These are phyloP conservation scores for Cucurbita maxima DNA, from an alignment of 306 rosid genomes.

Conservation along the genomic window DNA sequence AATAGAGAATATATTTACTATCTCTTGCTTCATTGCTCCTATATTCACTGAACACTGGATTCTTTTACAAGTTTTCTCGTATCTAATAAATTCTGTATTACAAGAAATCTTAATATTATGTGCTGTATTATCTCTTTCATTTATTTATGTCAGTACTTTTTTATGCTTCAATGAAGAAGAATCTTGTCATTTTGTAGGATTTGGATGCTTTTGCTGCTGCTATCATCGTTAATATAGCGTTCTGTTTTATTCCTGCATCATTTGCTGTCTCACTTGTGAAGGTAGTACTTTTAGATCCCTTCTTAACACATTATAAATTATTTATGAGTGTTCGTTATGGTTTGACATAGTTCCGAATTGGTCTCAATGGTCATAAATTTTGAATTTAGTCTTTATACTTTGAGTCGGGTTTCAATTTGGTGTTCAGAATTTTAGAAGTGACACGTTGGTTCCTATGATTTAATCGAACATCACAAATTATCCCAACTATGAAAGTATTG, in stretches of 20 bases:
- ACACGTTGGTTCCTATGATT: neutral
- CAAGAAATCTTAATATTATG: neutral
- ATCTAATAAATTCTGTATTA: neutral
- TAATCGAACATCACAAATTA: neutral
- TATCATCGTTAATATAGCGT: constrained; percentile 69
- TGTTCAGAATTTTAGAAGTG: neutral
- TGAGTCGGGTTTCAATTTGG: neutral
- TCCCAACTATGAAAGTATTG: neutral
- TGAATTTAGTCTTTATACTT: neutral
- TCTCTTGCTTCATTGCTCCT: neutral
- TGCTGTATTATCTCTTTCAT: neutral
- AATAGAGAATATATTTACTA: neutral
- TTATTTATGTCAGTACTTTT: neutral
- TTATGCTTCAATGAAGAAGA: neutral
- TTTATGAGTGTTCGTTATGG: neutral
- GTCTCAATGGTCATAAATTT: neutral
- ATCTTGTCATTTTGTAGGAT: constrained; percentile 42
- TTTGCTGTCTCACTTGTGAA: constrained; percentile 88
- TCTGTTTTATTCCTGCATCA: constrained; percentile 90
- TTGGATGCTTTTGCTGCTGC: constrained; percentile 97
- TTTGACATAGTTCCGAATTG: neutral
- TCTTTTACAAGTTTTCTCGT: neutral
- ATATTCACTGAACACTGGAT: neutral
- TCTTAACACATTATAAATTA: neutral
- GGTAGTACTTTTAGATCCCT: constrained; percentile 32